These are phyloP conservation scores for Metschnikowia peoriensis DNA, from an alignment of 805 yeast species.

Conservation along the genomic window DNA sequence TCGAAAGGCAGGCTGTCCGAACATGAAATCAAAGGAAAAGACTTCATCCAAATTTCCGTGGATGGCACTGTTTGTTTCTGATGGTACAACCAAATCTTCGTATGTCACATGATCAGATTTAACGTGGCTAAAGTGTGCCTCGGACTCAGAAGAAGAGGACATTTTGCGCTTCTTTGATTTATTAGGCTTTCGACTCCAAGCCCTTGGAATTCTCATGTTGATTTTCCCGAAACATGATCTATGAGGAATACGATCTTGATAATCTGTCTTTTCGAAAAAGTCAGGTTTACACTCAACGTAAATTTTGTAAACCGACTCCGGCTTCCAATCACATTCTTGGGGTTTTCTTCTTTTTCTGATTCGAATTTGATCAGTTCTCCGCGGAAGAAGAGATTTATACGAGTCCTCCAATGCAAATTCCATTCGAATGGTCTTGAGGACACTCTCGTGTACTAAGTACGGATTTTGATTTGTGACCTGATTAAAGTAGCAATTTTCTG, in stretches of 20 bases:
- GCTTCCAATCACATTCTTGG: constrained; percentile 19
- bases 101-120: constrained; percentile 4
- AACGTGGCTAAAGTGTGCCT: constrained; percentile 1
- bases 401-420: constrained; percentile 16
- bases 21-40: constrained; percentile 13
- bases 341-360: constrained; percentile 16
- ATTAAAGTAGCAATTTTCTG: constrained; percentile 10
- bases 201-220: constrained; percentile 38
- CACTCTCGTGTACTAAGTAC: constrained; percentile 15
- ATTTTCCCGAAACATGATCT: constrained; percentile 39
- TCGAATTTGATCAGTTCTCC: constrained; percentile 7
- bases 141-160: constrained; percentile 6
- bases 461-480: constrained; percentile 15
- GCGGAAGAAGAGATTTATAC: constrained; percentile 8
- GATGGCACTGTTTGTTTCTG: constrained; percentile 1
- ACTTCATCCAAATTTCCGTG: constrained; percentile 8
- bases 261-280: constrained; percentile 30
- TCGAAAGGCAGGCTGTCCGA: constrained; percentile 12
- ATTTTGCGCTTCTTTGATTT: constrained; percentile 12
- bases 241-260: constrained; percentile 27
- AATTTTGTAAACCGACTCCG: constrained; percentile 19
- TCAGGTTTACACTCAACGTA: constrained; percentile 22
- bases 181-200: constrained; percentile 35
- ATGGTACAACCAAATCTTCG: constrained; percentile 7
- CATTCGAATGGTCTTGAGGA: constrained; percentile 12